Evolutionary conservation across 2,329 filamentous ascomycete genomes (phyloP), one percentile per base, ranked within the genome.

Genomic region (Dactylellina haptotyla): DNA sequence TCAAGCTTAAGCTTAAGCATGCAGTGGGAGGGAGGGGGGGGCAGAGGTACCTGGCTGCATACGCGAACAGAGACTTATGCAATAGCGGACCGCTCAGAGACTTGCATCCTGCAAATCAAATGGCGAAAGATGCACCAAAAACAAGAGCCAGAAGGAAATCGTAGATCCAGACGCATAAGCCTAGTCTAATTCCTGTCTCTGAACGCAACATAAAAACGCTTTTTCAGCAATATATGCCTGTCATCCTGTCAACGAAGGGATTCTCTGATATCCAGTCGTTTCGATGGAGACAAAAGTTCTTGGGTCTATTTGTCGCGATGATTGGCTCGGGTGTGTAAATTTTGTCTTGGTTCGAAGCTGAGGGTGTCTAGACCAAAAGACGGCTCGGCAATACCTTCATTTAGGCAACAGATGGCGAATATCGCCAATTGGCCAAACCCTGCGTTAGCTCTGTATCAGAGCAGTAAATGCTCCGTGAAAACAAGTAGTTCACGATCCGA

Each of bases 61-160:
- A 72, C 67, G 67, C 67, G 67, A 72, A 65, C 67, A 72, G 67
- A 72, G 67, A 72, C 67, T 72, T 72, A 72, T 72, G 67, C 67
- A 72, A 72, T 64, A 72, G 67, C 67, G 67, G 67, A 72, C 67
- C 67, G 67, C 67, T 72, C 67, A 72, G 67, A 72, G 67, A 72
- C 67, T 72, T 72, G 67, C 67, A 72, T 72, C 67, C 59, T 72
- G 67, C 67, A 72, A 72, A 72, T 65, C 67, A 72, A 65, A 72
- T 72, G 67, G 67, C 59, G 67, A 65, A 54, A 39, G 57, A 56
- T 57, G 56, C 56, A 70, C 57, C 46, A 39, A 30, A 34, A 53
- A 57, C 51, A 53, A 51, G 45, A 37, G 59, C 59, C 30, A 57
- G 37, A 66, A 16, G 39, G 6, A 43, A 67, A 54, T 46, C 45